These are phyloP conservation scores for Gamsiella multidivaricata DNA, from an alignment of 192 early-diverging fungal species.

Conservation along the genomic window DNA sequence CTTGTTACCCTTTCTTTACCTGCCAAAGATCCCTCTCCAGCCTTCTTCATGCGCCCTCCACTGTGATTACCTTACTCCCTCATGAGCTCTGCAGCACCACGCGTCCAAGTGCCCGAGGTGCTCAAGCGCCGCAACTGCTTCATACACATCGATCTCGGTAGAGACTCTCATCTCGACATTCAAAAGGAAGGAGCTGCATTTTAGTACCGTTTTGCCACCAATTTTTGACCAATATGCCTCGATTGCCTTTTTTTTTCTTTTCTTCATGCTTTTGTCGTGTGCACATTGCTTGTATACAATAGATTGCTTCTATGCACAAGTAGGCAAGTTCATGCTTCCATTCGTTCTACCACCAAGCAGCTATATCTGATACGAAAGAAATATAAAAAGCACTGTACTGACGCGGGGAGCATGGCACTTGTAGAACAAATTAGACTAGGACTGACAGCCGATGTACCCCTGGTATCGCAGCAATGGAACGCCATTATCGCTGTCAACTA, in stretches of 20 bases:
- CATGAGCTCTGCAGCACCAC: conserved; percentile 15
- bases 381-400: no score
- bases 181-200: neutral
- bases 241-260: neutral
- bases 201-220: conserved; percentile 31
- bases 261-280: neutral
- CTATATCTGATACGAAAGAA: no score
- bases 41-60: no score
- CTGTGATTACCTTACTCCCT: neutral
- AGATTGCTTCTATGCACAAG: conserved; percentile 86
- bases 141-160: conserved; percentile 64
- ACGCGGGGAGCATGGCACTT: no score
- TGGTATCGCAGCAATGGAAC: conserved; percentile 94
- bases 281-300: neutral
- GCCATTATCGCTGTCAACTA: conserved; percentile 90
- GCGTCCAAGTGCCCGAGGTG: conserved; percentile 30
- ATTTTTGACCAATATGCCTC: conserved; percentile 13
- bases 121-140: conserved; percentile 61
- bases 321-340: conserved; percentile 59
- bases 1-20: no score
- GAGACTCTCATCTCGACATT: no score
- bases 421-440: conserved; percentile 78
- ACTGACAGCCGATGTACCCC: conserved; percentile 71
- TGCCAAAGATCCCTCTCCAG: no score
- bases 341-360: no score